phyloP scores from a whole-genome alignment of 768 basidiomycete species.

The Phaeotremella fagi region DNA sequence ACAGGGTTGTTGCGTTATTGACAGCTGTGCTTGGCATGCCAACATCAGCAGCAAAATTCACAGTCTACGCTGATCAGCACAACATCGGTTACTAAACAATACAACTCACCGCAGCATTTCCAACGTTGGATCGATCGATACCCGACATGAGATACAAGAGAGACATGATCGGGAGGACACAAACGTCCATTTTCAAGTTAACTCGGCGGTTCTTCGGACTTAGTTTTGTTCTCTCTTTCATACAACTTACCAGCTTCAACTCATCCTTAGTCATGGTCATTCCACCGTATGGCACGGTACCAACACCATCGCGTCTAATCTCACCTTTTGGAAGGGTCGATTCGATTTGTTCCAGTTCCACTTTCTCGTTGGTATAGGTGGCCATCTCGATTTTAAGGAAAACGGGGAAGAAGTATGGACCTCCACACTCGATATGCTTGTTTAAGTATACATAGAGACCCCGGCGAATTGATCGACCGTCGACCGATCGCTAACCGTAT shows the following conservation, averaged over 20 bases:
- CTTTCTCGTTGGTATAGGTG: background rate
- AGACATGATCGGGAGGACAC: constrained; percentile 8
- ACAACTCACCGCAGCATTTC: constrained; percentile 10
- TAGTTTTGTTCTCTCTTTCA: background rate
- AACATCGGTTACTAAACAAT: background rate
- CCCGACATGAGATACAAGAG: constrained; percentile 18
- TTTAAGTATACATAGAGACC: too few relatives aligned
- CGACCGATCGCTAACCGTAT: too few relatives aligned
- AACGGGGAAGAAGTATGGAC: too few relatives aligned
- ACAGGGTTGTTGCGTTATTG: constrained; percentile 13
- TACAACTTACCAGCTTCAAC: background rate
- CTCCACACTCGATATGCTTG: too few relatives aligned
- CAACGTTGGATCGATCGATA: constrained; percentile 16
- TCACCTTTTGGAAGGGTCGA: background rate
- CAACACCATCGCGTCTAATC: background rate
- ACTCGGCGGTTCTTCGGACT: constrained; percentile 5
- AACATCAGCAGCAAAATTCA: constrained; percentile 10
- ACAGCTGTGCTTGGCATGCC: constrained; percentile 19
- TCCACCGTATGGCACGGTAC: background rate
- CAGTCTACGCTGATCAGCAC: constrained; percentile 3
- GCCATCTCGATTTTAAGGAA: too few relatives aligned
- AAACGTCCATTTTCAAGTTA: constrained; percentile 13
- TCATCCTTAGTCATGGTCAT: constrained; percentile 6
- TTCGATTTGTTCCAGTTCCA: background rate
- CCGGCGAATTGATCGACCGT: too few relatives aligned